Evolutionary conservation across 495 filamentous ascomycete genomes (phyloP), one percentile per base, ranked within the genome.

Genomic region (Amorphotheca resinae): DNA sequence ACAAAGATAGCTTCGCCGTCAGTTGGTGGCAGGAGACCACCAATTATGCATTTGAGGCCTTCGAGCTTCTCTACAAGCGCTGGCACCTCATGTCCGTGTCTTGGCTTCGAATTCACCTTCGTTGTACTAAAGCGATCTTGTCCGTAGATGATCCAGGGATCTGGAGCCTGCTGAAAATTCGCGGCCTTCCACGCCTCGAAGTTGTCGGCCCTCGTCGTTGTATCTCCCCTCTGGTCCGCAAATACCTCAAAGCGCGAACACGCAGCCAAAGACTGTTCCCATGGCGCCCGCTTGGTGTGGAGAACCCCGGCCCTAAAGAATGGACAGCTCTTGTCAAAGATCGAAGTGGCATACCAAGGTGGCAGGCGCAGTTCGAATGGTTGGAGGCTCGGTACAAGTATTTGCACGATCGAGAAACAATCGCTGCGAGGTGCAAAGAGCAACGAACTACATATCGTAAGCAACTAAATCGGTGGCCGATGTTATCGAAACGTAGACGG

Each of bases 381-480:
- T 41, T 51, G 8, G 43, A 51, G 21, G 21, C 48, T 51, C 30
- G 44, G 45, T 52, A 52, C 36, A 48, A 41, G 38, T 48, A 48
- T 34, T 33, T 52, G 25, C 45, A 52, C 39, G 32, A 52, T 37
- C 44, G 45, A 52, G 39, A 40, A 22, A 52, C 38, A 9, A 38
- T 46, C 18, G 22, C 43, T 33, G 48, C 14, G 22, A 51, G 42
- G 22, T 33, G 41, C n/a, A 18, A 14, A 21, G 39, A 15, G 28
- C 46, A 44, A 26, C 41, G 41, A 33, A 14, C 15, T n/a, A 41
- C 45, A 18, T 44, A 36, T 30, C 33, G 44, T 11, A 48, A 48
- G 40, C 45, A 34, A 21, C 45, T 15, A 37, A 48, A 22, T 37
- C 26, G 31, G 17, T 48, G 40, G 46, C 46, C 41, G 35, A 44